Percentiles rank a stretch among this genome's conserved stretches.
These are phyloP conservation scores for Diplotaxis tenuifolia DNA, from an alignment of 345 rosid genomes.

Conservation along the genomic window DNA sequence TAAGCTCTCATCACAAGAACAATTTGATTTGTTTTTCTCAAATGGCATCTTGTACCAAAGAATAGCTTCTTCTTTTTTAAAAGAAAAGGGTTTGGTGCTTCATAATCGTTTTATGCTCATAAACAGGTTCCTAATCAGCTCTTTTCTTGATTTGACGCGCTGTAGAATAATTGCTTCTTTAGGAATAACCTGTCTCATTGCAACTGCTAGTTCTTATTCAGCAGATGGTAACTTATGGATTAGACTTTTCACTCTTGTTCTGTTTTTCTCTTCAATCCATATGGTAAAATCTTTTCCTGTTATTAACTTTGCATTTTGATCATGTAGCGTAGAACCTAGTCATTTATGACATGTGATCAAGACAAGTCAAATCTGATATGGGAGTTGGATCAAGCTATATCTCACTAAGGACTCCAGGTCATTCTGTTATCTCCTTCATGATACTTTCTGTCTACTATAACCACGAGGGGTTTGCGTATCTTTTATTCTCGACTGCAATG, in stretches of 20 bases:
- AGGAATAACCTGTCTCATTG: conserved; percentile 24
- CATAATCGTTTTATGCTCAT: conserved; percentile 15
- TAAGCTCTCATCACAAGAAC: conserved; percentile 24
- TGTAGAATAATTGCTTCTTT: conserved; percentile 22
- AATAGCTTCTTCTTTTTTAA: not conserved
- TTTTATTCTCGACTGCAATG: not conserved
- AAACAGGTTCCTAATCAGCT: conserved; percentile 23
- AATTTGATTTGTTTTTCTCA: not conserved
- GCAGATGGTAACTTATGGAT: conserved; percentile 56
- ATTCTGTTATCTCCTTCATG: not conserved
- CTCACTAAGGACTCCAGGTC: not conserved
- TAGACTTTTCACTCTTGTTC: conserved; percentile 24
- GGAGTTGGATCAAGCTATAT: conserved; percentile 56
- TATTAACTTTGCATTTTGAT: conserved; percentile 12
- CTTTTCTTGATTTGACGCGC: conserved; percentile 24
- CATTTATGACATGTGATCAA: conserved; percentile 4
- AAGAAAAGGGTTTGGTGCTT: not conserved
- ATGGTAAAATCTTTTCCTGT: conserved; percentile 38
- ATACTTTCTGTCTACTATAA: not conserved
- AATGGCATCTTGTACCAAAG: conserved; percentile 19
- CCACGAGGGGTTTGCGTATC: not conserved
- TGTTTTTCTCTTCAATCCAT: conserved; percentile 7
- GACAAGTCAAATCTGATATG: conserved; percentile 46
- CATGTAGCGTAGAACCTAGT: not conserved
- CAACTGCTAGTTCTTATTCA: conserved; percentile 71